Evolutionary conservation across 257 asterid genomes (phyloP).

Genomic region (Euphrasia confusa): DNA sequence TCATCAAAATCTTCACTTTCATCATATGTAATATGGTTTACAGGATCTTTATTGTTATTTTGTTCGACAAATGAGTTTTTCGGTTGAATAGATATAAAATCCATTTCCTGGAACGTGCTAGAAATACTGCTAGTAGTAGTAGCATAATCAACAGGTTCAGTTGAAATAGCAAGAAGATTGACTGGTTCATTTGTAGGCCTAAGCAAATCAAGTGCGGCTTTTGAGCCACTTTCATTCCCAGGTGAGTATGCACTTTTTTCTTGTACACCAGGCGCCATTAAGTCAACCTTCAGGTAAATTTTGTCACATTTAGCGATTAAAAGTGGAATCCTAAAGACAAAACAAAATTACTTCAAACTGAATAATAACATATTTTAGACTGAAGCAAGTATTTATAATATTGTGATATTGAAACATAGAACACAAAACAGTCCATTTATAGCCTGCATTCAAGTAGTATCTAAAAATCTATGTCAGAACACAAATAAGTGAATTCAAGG

Average conservation of each 20-base stretch:
- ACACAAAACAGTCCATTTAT: not conserved
- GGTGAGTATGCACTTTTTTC: constrained; percentile 35
- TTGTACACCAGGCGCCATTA: constrained; percentile 27
- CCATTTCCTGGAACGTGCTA: constrained; percentile 31
- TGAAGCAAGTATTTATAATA: constrained; percentile 14
- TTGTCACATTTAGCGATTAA: constrained; percentile 30
- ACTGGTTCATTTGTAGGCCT: constrained; percentile 31
- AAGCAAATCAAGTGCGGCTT: constrained; percentile 31
- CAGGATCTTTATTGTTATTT: constrained; percentile 23
- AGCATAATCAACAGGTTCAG: constrained; percentile 37
- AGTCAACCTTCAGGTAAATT: constrained; percentile 44
- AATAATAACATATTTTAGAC: not conserved
- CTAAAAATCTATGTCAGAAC: constrained; percentile 10
- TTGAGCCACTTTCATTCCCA: constrained; percentile 30
- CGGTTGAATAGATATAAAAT: constrained; percentile 32
- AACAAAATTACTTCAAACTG: constrained; percentile 9
- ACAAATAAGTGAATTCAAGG: not conserved
- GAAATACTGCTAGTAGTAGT: constrained; percentile 36
- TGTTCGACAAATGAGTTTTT: constrained; percentile 27
- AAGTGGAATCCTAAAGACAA: constrained; percentile 5
- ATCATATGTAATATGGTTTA: constrained; percentile 29
- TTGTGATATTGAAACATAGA: constrained; percentile 14
- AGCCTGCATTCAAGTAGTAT: constrained; percentile 8
- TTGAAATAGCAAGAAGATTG: constrained; percentile 29
- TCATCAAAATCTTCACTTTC: constrained; percentile 42